Evolutionary conservation across 208 protist genomes (phyloP), one percentile per base, ranked within the genome.

Genomic region (Trypanosoma lewisi): DNA sequence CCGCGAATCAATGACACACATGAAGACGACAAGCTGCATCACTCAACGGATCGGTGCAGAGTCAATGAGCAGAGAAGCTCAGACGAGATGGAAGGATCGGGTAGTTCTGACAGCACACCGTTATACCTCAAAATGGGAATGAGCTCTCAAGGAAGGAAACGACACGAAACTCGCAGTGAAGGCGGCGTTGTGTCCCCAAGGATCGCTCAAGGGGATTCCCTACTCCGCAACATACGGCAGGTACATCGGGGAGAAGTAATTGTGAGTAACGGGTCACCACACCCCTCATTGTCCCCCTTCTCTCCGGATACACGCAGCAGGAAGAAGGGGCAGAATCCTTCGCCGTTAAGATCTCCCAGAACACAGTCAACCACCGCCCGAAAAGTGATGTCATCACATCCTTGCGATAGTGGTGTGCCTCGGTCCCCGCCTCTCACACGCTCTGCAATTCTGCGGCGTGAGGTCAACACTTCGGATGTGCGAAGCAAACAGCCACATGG

Each of bases 361-460:
- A 11, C 34, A 39, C 34, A 11, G 4, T 11, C 34, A 39, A 14
- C 34, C 34, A 39, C 34, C 4, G 34, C 34, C 34, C 7, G 19
- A 5, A 5, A 16, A 16, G 44, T 7, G 19, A 33, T 33, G 17
- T 9, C 47, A 19, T 14, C 47, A 21, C 48, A 8, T 55, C 16
- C 14, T 6, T 16, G 9, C 2, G 27, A 51, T 31, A 17, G 14
- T 19, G 21, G n/a, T 48, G 4, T 58, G 16, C 11, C 16, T 16
- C 28, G 1, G n/a, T 54, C 50, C 11, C 52, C 63, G 21, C 36
- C 44, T 42, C 64, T 63, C 44, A 70, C 53, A 31, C 53, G 55
- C 23, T 59, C 64, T 2, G 44, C 55, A 34, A 44, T 63, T 50
- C 36, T 70, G 8, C 41, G 53, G 2, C 53, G 55, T 23, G 64